A percentile compares a stretch with the other conserved stretches of the same genome.
phyloP scores from a whole-genome alignment of 768 basidiomycete species.

The Asterophora parasitica region DNA sequence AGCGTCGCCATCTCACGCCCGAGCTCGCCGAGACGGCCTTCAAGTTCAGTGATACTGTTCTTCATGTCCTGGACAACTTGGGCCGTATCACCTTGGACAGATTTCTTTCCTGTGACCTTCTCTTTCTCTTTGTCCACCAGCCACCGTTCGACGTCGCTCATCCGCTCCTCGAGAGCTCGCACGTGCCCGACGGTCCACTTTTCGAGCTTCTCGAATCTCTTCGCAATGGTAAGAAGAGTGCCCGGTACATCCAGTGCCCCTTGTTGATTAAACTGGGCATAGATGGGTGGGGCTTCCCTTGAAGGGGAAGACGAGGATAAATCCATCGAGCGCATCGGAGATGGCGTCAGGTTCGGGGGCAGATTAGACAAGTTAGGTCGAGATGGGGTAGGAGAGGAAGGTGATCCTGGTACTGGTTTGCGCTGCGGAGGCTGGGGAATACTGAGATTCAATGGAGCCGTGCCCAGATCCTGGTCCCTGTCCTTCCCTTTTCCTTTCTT shows the following conservation, averaged over 20 bases:
- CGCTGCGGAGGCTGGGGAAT: constrained; percentile 39
- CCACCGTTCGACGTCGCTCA: constrained; percentile 90
- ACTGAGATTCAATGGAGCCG: constrained; percentile 51
- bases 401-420: constrained; percentile 45
- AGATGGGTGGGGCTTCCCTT: constrained; percentile 61
- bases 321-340: constrained; percentile 52
- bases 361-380: constrained; percentile 43
- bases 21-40: constrained; percentile 67
- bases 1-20: constrained; percentile 79
- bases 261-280: constrained; percentile 68
- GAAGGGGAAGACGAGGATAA: constrained; percentile 43
- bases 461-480: constrained; percentile 55
- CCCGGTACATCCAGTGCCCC: constrained; percentile 73
- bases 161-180: constrained; percentile 83
- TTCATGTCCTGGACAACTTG: constrained; percentile 50
- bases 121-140: constrained; percentile 80
- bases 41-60: constrained; percentile 68
- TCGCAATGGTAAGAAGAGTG: constrained; percentile 70
- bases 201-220: constrained; percentile 84
- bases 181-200: constrained; percentile 89
- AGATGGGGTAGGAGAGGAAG: constrained; percentile 63
- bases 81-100: constrained; percentile 16
- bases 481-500: constrained; percentile 42
- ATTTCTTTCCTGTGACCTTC: constrained; percentile 32
- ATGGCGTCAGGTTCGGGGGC: constrained; percentile 57